phyloP scores from a whole-genome alignment of 225 moss, liverwort and hornwort genomes.

The Anthoceros angustus region DNA sequence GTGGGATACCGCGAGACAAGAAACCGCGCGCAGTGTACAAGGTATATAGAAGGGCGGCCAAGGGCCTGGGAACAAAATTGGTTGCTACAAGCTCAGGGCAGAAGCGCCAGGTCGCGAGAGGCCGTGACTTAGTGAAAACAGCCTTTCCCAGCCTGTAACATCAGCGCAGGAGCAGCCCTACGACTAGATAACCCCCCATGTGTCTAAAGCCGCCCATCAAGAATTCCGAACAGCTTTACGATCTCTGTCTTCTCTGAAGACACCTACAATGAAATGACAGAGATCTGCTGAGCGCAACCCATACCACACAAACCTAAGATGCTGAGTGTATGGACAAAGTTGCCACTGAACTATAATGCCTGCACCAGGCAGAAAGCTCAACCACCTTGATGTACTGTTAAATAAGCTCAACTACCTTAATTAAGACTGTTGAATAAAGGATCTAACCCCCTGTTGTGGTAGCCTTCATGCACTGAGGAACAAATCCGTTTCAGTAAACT shows the following conservation, averaged over 20 bases:
- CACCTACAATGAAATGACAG: too few relatives aligned
- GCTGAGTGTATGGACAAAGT: too few relatives aligned
- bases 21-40: too few relatives aligned
- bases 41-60: too few relatives aligned
- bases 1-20: too few relatives aligned
- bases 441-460: too few relatives aligned
- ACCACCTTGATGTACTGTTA: not conserved
- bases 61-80: not conserved
- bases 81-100: not conserved
- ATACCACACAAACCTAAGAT: not conserved
- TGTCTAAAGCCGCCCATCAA: not conserved
- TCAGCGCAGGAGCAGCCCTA: not conserved
- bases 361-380: not conserved
- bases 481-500: too few relatives aligned
- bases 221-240: not conserved
- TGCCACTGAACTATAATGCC: too few relatives aligned
- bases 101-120: not conserved
- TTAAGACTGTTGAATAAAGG: too few relatives aligned
- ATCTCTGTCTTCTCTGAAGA: not conserved
- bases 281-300: not conserved
- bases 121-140: not conserved
- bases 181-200: not conserved
- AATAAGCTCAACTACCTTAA: not conserved
- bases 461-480: too few relatives aligned
- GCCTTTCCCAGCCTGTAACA: not conserved